Base-by-base conservation (phyloP, 2,329 filamentous ascomycete genomes). In the Botrytis elliptica region DNA sequence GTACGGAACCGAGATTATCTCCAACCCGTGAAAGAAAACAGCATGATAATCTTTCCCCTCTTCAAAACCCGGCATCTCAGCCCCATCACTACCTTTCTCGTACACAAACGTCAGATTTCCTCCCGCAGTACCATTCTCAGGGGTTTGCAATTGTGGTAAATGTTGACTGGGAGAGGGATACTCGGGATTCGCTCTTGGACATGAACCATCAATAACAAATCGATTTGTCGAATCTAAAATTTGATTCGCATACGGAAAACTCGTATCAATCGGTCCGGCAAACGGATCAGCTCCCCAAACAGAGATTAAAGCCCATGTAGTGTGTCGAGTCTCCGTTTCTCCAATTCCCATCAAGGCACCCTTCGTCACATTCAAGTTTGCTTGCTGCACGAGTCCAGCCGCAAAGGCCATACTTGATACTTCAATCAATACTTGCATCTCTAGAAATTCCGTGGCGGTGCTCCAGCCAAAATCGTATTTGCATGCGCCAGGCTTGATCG, bases 231-330 rank as follows among this genome's bases (percentile, higher is more conserved):
- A 80, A 63, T 83, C 81, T 42, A 84, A 77, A 57, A 85, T 82
- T 76, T 84, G 77, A 75, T 83, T 83, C n/a, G 83, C 82, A 73
- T 84, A 84, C 4, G 83, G 83, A 75, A 81, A 85, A 4, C 81
- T 78, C 5, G 84, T 85, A 75, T 85, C 84, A 4, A 79, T 70
- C 0, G 84, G 83, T 2, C 84, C 84, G 8, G 76, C 81, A 73
- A 85, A 85, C 0, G 84, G 84, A 63, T 82, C 80, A 1, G 73
- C 73, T 29, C 82, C 80, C 79, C 82, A 84, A 42, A 84, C 81
- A 46, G 84, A 82, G 65, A 85, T 82, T 57, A 85, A 74, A 3
- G 81, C 79, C 84, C 84, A 85, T 2, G 80, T 80, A 52, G 83
- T 81, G 76, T 85, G 84, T 10, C 84, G 81, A 4, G 80, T 77